Percentiles rank a stretch among this genome's conserved stretches.
These are phyloP conservation scores for Aspergillus pseudoterreus DNA, from an alignment of 2,329 filamentous ascomycete species.

Conservation along the genomic window DNA sequence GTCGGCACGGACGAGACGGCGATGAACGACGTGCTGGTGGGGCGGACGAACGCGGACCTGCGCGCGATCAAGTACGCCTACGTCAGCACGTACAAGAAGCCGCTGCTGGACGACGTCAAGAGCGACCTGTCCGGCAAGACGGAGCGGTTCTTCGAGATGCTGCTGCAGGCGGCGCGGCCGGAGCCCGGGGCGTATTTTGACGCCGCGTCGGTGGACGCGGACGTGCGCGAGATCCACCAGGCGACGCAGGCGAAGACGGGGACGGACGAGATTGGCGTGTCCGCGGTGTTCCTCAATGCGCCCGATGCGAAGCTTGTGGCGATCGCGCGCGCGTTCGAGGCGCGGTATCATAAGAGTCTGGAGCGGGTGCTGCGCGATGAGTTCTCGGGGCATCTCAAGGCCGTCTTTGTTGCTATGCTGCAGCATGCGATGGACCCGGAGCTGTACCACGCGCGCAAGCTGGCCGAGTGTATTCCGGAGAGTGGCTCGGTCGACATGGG, in stretches of 20 bases:
- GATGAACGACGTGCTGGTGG: conserved; percentile 73
- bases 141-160: conserved; percentile 75
- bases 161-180: conserved; percentile 64
- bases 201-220: conserved; percentile 66
- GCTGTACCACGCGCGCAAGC: conserved; percentile 68
- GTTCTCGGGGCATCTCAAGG: conserved; percentile 80
- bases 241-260: conserved; percentile 68
- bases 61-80: conserved; percentile 74
- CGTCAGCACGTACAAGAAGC: conserved; percentile 58
- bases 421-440: conserved; percentile 67
- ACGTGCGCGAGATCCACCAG: conserved; percentile 69
- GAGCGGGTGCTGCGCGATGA: conserved; percentile 43
- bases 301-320: conserved; percentile 76
- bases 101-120: conserved; percentile 65
- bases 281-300: conserved; percentile 65
- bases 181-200: conserved; percentile 70
- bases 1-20: conserved; percentile 73
- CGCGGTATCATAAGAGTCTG: conserved; percentile 59
- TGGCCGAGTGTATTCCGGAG: conserved; percentile 76
- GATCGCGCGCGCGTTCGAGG: conserved; percentile 66
- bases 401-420: conserved; percentile 71
- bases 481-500: conserved; percentile 55
- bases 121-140: conserved; percentile 76
- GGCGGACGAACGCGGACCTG: conserved; percentile 74
- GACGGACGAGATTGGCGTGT: conserved; percentile 73